phyloP scores from a whole-genome alignment of 306 rosid genomes.

The Echinosophora koreensis region DNA sequence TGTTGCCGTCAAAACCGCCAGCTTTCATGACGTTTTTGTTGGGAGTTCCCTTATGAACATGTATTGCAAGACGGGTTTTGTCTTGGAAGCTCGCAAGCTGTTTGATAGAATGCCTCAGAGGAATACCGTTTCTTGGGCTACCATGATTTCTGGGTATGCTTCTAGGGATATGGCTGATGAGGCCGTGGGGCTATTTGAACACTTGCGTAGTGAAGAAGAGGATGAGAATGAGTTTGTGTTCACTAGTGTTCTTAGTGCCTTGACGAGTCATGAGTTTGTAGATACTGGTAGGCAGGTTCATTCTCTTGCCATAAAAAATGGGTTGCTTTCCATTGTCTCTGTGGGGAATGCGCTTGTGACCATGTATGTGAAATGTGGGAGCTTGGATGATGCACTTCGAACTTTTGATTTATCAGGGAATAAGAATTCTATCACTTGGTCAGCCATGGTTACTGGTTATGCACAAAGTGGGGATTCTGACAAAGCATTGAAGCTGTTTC shows the following conservation, averaged over 20 bases:
- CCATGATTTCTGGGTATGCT: slow-evolving; percentile 85
- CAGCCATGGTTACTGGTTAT: slow-evolving; percentile 85
- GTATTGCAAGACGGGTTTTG: slow-evolving; percentile 67
- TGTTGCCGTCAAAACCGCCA: slow-evolving; percentile 60
- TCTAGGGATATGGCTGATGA: slow-evolving; percentile 52
- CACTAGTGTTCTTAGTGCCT: slow-evolving; percentile 74
- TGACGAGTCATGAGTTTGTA: slow-evolving; percentile 50
- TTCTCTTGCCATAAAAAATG: slow-evolving; percentile 68
- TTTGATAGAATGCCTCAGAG: slow-evolving; percentile 74
- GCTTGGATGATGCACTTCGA: slow-evolving; percentile 71
- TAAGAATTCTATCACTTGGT: slow-evolving; percentile 87
- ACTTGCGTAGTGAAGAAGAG: slow-evolving; percentile 52
- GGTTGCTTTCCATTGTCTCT: slow-evolving; percentile 66
- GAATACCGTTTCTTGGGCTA: slow-evolving; percentile 82
- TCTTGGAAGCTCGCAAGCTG: slow-evolving; percentile 71
- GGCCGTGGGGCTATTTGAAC: slow-evolving; percentile 60
- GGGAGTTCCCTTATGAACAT: slow-evolving; percentile 75
- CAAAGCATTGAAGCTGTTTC: slow-evolving; percentile 70
- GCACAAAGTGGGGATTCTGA: slow-evolving; percentile 77
- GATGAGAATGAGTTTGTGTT: slow-evolving; percentile 61
- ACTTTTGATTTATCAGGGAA: slow-evolving; percentile 65
- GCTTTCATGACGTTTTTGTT: slow-evolving; percentile 70
- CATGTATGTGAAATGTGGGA: slow-evolving; percentile 84
- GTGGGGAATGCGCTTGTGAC: slow-evolving; percentile 83
- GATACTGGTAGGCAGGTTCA: slow-evolving; percentile 73